phyloP scores from a whole-genome alignment of 2,329 filamentous ascomycete genomes.

The Claviceps spartinae region DNA sequence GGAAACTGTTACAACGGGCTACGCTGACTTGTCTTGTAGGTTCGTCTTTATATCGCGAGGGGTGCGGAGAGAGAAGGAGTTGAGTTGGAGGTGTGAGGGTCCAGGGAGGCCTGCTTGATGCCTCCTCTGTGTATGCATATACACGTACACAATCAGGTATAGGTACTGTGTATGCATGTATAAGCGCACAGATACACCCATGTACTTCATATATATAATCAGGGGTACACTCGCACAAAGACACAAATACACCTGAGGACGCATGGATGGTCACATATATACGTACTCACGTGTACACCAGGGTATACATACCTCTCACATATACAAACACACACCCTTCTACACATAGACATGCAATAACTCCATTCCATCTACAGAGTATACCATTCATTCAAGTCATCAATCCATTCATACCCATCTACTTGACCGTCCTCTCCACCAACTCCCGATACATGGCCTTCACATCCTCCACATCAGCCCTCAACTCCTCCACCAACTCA shows the following conservation, averaged over 20 bases:
- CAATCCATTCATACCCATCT: slow-evolving; percentile 10
- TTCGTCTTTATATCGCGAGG: slow-evolving; percentile 62
- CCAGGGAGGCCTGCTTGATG: background rate
- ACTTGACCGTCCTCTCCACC: slow-evolving; percentile 71
- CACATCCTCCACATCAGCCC: slow-evolving; percentile 77
- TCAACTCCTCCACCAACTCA: slow-evolving; percentile 83
- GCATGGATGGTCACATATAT: too few relatives aligned
- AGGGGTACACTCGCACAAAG: too few relatives aligned
- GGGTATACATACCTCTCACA: too few relatives aligned
- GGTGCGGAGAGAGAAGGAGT: slow-evolving; percentile 77
- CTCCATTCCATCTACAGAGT: too few relatives aligned
- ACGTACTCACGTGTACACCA: too few relatives aligned
- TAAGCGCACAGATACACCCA: too few relatives aligned
- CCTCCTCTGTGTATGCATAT: background rate
- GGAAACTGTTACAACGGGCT: background rate
- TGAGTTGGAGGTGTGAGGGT: slow-evolving; percentile 28
- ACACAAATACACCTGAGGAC: too few relatives aligned
- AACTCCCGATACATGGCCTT: slow-evolving; percentile 94
- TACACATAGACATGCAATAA: too few relatives aligned
- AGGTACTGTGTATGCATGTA: too few relatives aligned
- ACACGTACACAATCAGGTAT: background rate
- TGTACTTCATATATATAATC: too few relatives aligned
- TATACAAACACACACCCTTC: too few relatives aligned
- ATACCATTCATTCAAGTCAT: background rate
- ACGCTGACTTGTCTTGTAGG: slow-evolving; percentile 29